Conservation (phyloP, 495 filamentous ascomycete genomes). For the Hypoxylon perforatum region DNA sequence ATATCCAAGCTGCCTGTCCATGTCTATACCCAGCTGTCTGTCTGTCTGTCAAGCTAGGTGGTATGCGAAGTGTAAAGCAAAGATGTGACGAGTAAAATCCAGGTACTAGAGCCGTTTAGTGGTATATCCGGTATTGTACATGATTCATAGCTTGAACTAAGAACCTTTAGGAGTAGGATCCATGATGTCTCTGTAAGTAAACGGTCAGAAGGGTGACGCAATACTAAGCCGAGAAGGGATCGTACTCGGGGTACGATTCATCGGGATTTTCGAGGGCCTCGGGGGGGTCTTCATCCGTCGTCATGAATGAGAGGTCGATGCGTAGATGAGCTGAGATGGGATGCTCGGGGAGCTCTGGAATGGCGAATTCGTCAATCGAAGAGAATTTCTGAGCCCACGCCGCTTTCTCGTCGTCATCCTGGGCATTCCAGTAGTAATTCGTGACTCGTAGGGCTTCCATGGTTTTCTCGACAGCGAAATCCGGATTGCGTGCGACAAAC, state of each 20-base stretch:
- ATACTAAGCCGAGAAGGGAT: background rate
- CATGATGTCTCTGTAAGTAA: background rate
- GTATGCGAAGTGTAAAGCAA: background rate
- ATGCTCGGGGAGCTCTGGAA: constrained; percentile 15
- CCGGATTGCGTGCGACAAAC: constrained; percentile 26
- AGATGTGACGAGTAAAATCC: background rate
- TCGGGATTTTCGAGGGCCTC: constrained; percentile 37
- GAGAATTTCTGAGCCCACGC: constrained; percentile 20
- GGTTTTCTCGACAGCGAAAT: constrained; percentile 24
- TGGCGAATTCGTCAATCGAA: constrained; percentile 9
- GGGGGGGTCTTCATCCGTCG: constrained; percentile 29
- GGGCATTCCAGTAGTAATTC: constrained; percentile 16
- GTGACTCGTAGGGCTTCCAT: constrained; percentile 16
- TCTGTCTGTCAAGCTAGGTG: background rate
- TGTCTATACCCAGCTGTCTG: constrained; percentile 18
- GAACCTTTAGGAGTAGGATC: background rate
- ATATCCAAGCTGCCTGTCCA: constrained; percentile 1
- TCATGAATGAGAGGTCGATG: constrained; percentile 6
- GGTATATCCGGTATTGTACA: too few species aligned
- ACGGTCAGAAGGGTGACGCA: background rate
- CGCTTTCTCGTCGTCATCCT: constrained; percentile 21
- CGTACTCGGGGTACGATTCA: constrained; percentile 12
- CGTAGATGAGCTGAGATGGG: constrained; percentile 18
- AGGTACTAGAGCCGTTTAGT: background rate
- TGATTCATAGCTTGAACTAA: too few species aligned